A percentile compares a stretch with the other conserved stretches of the same genome.
Conservation (phyloP, 805 yeast species). For the Metschnikowia dekortorum region DNA sequence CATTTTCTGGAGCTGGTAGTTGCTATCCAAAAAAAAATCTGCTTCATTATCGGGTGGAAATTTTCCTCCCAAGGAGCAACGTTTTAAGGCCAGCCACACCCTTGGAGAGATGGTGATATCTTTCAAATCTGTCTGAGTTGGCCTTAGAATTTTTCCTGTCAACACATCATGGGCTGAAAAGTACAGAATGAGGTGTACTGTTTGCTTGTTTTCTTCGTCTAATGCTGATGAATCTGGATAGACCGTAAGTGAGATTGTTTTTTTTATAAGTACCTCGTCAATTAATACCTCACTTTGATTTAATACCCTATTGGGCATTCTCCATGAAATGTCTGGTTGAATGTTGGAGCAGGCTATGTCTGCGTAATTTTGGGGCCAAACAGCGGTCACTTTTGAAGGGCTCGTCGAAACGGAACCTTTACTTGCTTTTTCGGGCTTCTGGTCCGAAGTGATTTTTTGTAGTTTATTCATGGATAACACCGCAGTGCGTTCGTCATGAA, state of each 20-base stretch:
- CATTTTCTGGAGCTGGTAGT: slow-evolving; percentile 41
- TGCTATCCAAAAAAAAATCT: slow-evolving; percentile 43
- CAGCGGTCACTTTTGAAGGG: neutral
- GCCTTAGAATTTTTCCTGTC: slow-evolving; percentile 51
- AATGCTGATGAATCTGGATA: slow-evolving; percentile 16
- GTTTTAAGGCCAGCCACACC: slow-evolving; percentile 54
- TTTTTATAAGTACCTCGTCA: slow-evolving; percentile 65
- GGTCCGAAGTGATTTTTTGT: neutral
- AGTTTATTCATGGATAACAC: neutral
- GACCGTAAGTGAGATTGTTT: slow-evolving; percentile 69
- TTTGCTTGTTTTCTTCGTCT: slow-evolving; percentile 29
- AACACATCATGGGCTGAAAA: slow-evolving; percentile 73
- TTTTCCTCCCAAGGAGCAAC: slow-evolving; percentile 57
- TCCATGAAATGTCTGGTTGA: neutral
- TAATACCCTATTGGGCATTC: too few species aligned
- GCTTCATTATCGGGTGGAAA: slow-evolving; percentile 48
- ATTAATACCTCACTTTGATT: neutral
- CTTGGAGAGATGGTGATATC: slow-evolving; percentile 44
- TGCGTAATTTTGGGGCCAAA: neutral
- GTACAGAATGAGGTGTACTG: slow-evolving; percentile 74
- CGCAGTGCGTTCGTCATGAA: neutral
- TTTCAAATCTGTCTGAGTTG: slow-evolving; percentile 52
- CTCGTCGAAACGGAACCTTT: neutral
- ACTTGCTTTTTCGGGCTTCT: neutral
- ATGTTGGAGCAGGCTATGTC: neutral